These are phyloP conservation scores for Penicillium robsamsonii DNA, from an alignment of 495 filamentous ascomycete species.

Conservation along the genomic window DNA sequence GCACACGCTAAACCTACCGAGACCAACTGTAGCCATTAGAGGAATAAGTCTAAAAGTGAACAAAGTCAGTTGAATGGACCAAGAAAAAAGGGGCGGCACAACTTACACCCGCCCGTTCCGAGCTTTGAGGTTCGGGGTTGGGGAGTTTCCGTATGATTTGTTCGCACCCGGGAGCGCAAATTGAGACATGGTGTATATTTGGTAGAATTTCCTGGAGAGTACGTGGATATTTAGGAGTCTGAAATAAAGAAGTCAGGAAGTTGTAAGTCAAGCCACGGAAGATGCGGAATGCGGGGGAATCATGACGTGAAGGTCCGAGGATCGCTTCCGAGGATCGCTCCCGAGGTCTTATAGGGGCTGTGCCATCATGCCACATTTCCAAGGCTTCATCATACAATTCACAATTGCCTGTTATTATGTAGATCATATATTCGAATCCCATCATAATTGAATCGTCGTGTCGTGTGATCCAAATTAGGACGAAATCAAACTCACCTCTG, in stretches of 20 bases:
- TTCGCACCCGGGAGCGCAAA: conserved; percentile 25
- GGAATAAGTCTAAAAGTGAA: conserved; percentile 30
- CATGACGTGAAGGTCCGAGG: conserved; percentile 24
- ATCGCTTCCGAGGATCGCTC: neutral
- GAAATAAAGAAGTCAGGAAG: neutral
- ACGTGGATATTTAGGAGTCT: neutral
- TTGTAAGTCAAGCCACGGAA: conserved; percentile 11
- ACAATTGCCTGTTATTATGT: neutral
- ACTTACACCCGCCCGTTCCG: conserved; percentile 23
- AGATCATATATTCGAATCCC: neutral
- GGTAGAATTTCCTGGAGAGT: neutral
- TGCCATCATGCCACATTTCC: conserved; percentile 14
- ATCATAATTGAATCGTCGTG: conserved; percentile 6
- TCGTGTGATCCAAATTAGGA: neutral
- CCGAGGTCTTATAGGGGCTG: neutral
- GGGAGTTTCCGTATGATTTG: conserved; percentile 16
- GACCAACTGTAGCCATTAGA: conserved; percentile 31
- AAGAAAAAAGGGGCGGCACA: neutral
- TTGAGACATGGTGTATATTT: conserved; percentile 17
- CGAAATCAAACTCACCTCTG: neutral
- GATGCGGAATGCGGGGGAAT: conserved; percentile 24
- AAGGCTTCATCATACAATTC: neutral
- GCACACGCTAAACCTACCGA: conserved; percentile 22
- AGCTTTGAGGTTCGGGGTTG: conserved; percentile 20
- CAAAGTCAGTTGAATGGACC: neutral